phyloP scores from a whole-genome alignment of 2,329 filamentous ascomycete species.

The Penicillium sp. region DNA sequence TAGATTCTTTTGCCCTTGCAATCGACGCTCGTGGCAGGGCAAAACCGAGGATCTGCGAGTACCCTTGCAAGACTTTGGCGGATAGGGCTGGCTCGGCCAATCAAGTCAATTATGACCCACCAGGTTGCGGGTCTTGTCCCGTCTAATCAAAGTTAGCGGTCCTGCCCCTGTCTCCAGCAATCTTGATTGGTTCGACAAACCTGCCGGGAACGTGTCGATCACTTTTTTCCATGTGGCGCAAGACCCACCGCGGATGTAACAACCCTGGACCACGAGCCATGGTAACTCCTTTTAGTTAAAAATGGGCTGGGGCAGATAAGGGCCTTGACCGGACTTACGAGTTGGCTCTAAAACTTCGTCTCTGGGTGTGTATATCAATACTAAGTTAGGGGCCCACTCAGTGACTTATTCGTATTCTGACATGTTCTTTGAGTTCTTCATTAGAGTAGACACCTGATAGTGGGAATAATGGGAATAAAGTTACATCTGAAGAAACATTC shows the following conservation, averaged over 20 bases:
- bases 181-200: neutral
- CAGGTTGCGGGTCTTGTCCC: neutral
- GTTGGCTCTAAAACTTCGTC: neutral
- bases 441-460: neutral
- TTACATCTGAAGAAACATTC: neutral
- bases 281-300: neutral
- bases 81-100: neutral
- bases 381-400: neutral
- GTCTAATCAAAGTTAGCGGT: neutral
- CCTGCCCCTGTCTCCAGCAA: neutral
- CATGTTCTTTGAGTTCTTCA: neutral
- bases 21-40: no score
- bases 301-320: no score
- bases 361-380: neutral
- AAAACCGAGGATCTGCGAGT: neutral
- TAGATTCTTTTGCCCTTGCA: no score
- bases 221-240: neutral
- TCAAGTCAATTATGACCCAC: neutral
- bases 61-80: neutral
- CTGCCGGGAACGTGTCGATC: neutral
- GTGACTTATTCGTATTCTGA: neutral
- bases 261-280: neutral
- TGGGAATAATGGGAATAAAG: neutral
- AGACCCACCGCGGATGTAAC: neutral
- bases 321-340: neutral